Evolutionary conservation across 768 basidiomycete species (phyloP), one percentile per base, ranked within the genome.

Genomic region (Leucosporidium scottii): DNA sequence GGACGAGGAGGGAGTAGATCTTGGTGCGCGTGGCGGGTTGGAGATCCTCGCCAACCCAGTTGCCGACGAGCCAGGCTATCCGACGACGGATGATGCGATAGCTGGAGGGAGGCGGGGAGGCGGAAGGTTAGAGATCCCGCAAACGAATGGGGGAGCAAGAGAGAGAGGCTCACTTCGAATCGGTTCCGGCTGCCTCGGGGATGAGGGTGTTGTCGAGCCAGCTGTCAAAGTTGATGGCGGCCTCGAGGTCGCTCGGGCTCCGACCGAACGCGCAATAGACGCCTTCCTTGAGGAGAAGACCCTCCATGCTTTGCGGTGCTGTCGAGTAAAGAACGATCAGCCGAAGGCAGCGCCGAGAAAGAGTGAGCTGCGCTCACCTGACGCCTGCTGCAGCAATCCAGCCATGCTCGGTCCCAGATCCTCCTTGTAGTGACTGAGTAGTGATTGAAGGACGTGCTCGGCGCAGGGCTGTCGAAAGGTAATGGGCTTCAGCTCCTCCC

Each of bases 21-120:
- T 82, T 79, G 3, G 84, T 80, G 67, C 87, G 85, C 56, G 84
- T 84, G 1, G 85, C 82, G 20, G 83, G 54, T 69, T 85, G 85
- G 65, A 68, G 49, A 39, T 84, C 82, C 57, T 91, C 88, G 20
- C 84, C 81, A 44, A 91, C 82, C 89, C 91, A 92, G 82, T 87
- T 88, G 30, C 93, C 93, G 56, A 97, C 83, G 6, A 97, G 80
- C 92, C 93, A 96, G 1, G 93, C 92, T 71, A 97, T 88, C 39
- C 93, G 85, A n/a, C 92, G 85, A 78, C 97, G 94, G 68, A 98
- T 84, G 62, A 98, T 89, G 0, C 90, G 88, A 76, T 88, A 91
- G 65, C 93, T 94, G 65, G 34, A 51, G 10, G 15, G 50, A 49
- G 39, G 44, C n/a, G n/a, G n/a, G n/a, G n/a, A n/a, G n/a, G 39